phyloP scores from a whole-genome alignment of 1,139 yeast genomes.

The Lizanozyma gosingica region DNA sequence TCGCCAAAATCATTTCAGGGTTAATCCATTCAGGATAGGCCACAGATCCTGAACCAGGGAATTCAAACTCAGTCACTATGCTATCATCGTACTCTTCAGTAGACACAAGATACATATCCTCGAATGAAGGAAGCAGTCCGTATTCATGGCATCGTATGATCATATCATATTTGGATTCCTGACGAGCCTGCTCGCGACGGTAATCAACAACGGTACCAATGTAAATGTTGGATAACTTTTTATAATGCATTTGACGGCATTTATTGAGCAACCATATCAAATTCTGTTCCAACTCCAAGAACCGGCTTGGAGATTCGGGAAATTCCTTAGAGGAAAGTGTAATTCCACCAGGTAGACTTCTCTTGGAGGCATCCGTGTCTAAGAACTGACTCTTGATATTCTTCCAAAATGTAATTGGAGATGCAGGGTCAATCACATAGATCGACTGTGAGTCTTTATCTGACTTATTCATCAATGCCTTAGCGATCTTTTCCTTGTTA shows the following conservation, averaged over 20 bases:
- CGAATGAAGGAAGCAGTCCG: conserved; percentile 20
- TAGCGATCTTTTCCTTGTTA: conserved; percentile 7
- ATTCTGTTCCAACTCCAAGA: conserved; percentile 28
- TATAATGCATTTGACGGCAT: conserved; percentile 21
- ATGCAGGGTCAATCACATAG: conserved; percentile 5
- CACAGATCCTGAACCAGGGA: conserved; percentile 25
- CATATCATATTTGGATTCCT: conserved; percentile 16
- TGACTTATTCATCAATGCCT: conserved; percentile 10
- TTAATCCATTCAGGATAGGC: conserved; percentile 14
- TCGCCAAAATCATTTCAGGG: conserved; percentile 18
- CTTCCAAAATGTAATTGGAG: conserved; percentile 1
- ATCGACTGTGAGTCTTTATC: conserved; percentile 11
- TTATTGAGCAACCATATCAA: conserved; percentile 23
- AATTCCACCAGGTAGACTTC: not conserved
- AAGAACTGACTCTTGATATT: conserved; percentile 2
- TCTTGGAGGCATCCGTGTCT: conserved; percentile 1
- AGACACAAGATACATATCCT: conserved; percentile 9
- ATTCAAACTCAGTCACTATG: conserved; percentile 20
- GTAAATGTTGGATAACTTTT: conserved; percentile 16
- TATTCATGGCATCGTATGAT: conserved; percentile 29
- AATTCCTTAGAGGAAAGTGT: conserved; percentile 10
- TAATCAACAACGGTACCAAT: conserved; percentile 27
- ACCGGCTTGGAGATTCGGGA: conserved; percentile 13
- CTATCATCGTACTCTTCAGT: conserved; percentile 3
- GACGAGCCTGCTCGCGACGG: conserved; percentile 13